Percentiles rank a stretch among this genome's conserved stretches.
phyloP scores from a whole-genome alignment of 805 yeast genomes.

The Starmerella roubikii region DNA sequence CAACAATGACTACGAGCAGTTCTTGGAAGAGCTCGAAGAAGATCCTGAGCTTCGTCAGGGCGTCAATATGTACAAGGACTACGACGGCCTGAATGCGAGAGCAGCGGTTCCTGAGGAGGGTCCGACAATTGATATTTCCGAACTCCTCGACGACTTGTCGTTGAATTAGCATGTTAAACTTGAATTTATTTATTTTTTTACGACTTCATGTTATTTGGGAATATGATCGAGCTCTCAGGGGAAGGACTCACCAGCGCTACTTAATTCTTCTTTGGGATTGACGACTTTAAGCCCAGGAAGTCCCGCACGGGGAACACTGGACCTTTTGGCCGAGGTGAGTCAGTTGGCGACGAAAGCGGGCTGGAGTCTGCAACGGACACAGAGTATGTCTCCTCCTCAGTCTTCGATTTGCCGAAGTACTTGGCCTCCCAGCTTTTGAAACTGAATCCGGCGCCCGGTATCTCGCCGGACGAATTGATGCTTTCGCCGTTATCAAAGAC shows the following conservation, averaged over 20 bases:
- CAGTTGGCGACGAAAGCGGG: too few species aligned
- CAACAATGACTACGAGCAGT: constrained; percentile 65
- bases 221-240: too few species aligned
- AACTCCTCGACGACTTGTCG: constrained; percentile 85
- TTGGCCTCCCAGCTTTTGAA: too few species aligned
- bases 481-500: too few species aligned
- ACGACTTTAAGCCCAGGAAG: not conserved
- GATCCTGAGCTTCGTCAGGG: constrained; percentile 88
- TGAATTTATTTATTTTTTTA: too few species aligned
- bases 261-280: not conserved
- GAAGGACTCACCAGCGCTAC: too few species aligned
- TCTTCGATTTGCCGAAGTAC: not conserved
- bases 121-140: constrained; percentile 81
- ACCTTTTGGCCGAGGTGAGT: not conserved
- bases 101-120: constrained; percentile 44
- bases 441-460: too few species aligned
- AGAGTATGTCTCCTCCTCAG: not conserved
- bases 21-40: constrained; percentile 95
- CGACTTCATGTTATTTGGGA: constrained; percentile 38
- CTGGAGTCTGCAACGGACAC: too few species aligned
- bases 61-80: constrained; percentile 72
- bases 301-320: not conserved
- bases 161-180: constrained; percentile 3
- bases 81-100: constrained; percentile 11
- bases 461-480: too few species aligned